Conservation (phyloP, 2,329 filamentous ascomycete species). For the Colletotrichum scovillei region DNA sequence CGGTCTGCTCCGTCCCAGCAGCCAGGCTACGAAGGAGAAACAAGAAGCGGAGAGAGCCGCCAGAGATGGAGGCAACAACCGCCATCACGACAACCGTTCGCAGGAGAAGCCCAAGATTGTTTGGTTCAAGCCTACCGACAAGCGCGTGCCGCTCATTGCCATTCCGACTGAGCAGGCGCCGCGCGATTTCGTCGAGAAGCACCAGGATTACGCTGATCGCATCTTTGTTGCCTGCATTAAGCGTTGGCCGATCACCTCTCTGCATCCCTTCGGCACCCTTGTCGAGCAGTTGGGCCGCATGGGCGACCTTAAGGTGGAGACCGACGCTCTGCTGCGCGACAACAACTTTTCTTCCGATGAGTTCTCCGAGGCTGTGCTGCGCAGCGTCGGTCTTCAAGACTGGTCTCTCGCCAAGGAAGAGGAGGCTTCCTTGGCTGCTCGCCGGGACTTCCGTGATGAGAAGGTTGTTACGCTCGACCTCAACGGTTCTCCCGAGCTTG, state of each 20-base stretch:
- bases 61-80: conserved; percentile 79
- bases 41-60: conserved; percentile 96
- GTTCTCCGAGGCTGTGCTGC: conserved; percentile 95
- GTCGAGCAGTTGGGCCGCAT: conserved; percentile 97
- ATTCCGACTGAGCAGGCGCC: conserved; percentile 98
- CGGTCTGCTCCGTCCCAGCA: conserved; percentile 92
- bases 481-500: conserved; percentile 86
- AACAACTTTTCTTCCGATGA: conserved; percentile 99
- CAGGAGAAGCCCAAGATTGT: conserved; percentile 99
- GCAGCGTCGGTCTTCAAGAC: conserved; percentile 91
- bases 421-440: conserved; percentile 76
- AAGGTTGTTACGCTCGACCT: conserved; percentile 93
- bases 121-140: conserved; percentile 99
- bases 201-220: conserved; percentile 95
- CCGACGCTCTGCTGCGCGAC: conserved; percentile 93
- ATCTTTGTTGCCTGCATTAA: conserved; percentile 99
- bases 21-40: conserved; percentile 99
- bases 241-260: conserved; percentile 99
- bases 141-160: conserved; percentile 96
- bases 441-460: conserved; percentile 91
- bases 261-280: conserved; percentile 97
- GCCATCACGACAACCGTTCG: conserved; percentile 82
- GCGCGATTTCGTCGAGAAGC: conserved; percentile 97
- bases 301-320: conserved; percentile 97
- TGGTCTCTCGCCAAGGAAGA: conserved; percentile 90